Base-by-base conservation (phyloP, 257 asterid genomes). In the Anisodus acutangulus region DNA sequence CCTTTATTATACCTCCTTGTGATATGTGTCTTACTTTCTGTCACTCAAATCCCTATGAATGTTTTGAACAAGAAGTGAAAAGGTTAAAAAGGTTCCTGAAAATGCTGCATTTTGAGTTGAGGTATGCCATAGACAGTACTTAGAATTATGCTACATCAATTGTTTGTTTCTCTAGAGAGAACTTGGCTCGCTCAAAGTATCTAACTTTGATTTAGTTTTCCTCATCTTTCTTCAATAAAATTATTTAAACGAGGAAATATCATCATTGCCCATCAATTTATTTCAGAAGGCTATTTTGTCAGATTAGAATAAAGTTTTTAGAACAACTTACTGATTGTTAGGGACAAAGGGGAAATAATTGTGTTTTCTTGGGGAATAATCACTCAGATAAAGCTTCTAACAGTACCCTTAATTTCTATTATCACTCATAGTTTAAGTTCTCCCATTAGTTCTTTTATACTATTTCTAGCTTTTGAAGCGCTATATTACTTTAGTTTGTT, bases 141-240 rank as follows among this genome's bases (percentile, higher is more conserved):
- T 49, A 22, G 81, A 74, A 71, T n/a, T 45, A 45, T 71, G 80
- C 80, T 71, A 45, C 80, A n/a, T 71, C 80, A 55, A 55, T 71
- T 71, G 11, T 10, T 71, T 71, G 80, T 45, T 45, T 45, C 37
- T 45, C 57, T n/a, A 4, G 79, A 39, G 2, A 10, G 58, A 71
- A 47, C 9, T 71, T 71, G 80, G 58, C 39, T 45, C 5, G 5
- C 60, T 13, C 41, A 49, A 49, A 49, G 43, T 74, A 12, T 49
- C 62, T 9, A 22, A 45, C 59, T 10, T 47, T 10, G 57, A 72
- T 72, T 45, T 72, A 39, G 80, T 43, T 70, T 70, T 43, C 37
- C 57, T 43, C 35, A 45, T 72, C 45, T 72, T 19, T 45, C 19
- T 72, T 5, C 59, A 19, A 5, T 72, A 49, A 45, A 47, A 19